Conservation (phyloP, 768 basidiomycete genomes). For the Lentinula aciculospora region DNA sequence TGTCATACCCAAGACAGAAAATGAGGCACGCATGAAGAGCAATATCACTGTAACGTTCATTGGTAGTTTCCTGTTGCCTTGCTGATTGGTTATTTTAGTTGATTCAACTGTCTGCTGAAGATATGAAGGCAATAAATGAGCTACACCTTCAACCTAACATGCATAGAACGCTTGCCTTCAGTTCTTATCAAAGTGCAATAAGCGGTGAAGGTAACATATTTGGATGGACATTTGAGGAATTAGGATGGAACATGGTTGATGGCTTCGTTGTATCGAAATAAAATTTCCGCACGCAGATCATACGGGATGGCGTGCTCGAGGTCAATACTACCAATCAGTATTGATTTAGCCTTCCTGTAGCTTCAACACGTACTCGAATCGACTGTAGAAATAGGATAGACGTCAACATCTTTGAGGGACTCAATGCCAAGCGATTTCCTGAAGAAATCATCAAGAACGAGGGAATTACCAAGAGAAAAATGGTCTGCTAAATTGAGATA, state of each 20-base stretch:
- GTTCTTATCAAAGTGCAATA: too few relatives aligned
- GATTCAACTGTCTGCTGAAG: slow-evolving; percentile 25
- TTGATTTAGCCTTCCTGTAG: too few relatives aligned
- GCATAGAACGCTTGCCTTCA: slow-evolving; percentile 29
- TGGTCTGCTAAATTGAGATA: too few relatives aligned
- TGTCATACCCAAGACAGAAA: slow-evolving; percentile 58
- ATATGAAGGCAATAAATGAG: slow-evolving; percentile 32
- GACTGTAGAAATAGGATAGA: too few relatives aligned
- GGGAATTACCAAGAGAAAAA: too few relatives aligned
- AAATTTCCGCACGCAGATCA: too few relatives aligned
- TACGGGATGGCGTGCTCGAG: too few relatives aligned
- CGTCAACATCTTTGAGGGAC: too few relatives aligned
- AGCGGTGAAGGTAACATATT: slow-evolving; percentile 26
- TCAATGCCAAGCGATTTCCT: too few relatives aligned
- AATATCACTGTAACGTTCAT: slow-evolving; percentile 36
- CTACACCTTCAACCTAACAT: slow-evolving; percentile 35
- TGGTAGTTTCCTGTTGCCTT: slow-evolving; percentile 20
- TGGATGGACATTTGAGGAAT: slow-evolving; percentile 39
- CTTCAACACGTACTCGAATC: too few relatives aligned
- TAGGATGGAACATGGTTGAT: slow-evolving; percentile 34
- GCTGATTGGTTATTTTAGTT: slow-evolving; percentile 23
- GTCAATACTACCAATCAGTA: too few relatives aligned
- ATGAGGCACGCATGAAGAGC: slow-evolving; percentile 35
- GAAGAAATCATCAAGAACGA: too few relatives aligned
- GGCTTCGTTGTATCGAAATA: slow-evolving; percentile 16